Evolutionary conservation across 2,329 filamentous ascomycete species (phyloP).

Genomic region (Claviceps spartinae): DNA sequence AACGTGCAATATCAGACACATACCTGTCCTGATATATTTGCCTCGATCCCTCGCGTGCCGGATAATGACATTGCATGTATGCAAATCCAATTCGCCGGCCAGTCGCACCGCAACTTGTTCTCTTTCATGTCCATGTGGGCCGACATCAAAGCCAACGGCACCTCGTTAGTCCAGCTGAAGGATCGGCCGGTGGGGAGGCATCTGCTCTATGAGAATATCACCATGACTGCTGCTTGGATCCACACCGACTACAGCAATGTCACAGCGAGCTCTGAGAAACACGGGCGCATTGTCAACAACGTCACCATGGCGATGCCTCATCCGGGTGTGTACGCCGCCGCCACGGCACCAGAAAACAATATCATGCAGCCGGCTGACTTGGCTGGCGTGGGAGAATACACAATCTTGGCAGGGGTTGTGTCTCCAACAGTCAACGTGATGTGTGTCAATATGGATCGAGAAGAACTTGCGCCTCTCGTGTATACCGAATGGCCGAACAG

Average conservation of each 20-base stretch:
- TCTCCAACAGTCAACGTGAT: constrained; percentile 60
- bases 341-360: constrained; percentile 43
- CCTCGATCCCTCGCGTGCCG: constrained; percentile 23
- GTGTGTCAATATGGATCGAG: constrained; percentile 49
- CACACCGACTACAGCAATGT: constrained; percentile 40
- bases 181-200: constrained; percentile 46
- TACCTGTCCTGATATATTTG: constrained; percentile 50
- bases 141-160: constrained; percentile 28
- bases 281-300: constrained; percentile 55
- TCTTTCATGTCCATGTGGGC: constrained; percentile 47
- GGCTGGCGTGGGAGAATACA: constrained; percentile 54
- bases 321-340: constrained; percentile 50
- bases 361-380: constrained; percentile 58
- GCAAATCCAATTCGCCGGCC: constrained; percentile 54
- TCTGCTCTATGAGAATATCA: constrained; percentile 59
- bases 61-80: constrained; percentile 43
- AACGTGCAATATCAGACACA: constrained; percentile 43
- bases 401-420: constrained; percentile 52
- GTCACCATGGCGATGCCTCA: constrained; percentile 69
- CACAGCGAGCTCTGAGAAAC: constrained; percentile 30
- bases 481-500: constrained; percentile 46
- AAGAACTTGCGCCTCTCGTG: constrained; percentile 50
- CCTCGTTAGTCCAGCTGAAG: constrained; percentile 24
- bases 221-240: constrained; percentile 56
- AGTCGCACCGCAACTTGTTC: constrained; percentile 57